Percentiles rank a stretch among this genome's conserved stretches.
Conservation (phyloP, 768 basidiomycete genomes). For the Galerina marginata region DNA sequence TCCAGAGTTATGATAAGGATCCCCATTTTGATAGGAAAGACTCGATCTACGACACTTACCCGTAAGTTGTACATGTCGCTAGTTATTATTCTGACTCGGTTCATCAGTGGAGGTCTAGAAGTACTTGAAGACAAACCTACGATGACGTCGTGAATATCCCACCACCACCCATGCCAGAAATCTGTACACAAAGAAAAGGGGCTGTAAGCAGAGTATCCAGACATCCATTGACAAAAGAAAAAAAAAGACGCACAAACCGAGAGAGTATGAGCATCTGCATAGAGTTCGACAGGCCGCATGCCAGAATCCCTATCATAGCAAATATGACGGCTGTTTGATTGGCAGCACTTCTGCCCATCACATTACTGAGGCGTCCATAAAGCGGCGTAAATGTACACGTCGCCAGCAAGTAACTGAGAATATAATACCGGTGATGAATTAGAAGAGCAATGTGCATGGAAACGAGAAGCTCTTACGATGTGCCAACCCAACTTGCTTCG, state of each 20-base stretch:
- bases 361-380: slow-evolving; percentile 81
- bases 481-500: slow-evolving; percentile 85
- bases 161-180: slow-evolving; percentile 81
- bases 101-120: not conserved
- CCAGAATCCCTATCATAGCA: slow-evolving; percentile 63
- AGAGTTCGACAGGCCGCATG: slow-evolving; percentile 69
- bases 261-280: slow-evolving; percentile 77
- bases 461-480: slow-evolving; percentile 54
- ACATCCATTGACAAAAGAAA: not conserved
- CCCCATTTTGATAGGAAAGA: not conserved
- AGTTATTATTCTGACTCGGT: slow-evolving; percentile 60
- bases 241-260: slow-evolving; percentile 63
- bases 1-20: not conserved
- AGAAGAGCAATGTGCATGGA: not conserved
- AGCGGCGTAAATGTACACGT: slow-evolving; percentile 84
- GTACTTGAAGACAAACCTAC: slow-evolving; percentile 43
- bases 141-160: slow-evolving; percentile 73
- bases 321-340: slow-evolving; percentile 68
- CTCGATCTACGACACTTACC: slow-evolving; percentile 41
- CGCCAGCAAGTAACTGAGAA: slow-evolving; percentile 70
- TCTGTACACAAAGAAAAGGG: slow-evolving; percentile 38
- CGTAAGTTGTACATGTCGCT: slow-evolving; percentile 84
- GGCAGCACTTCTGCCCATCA: slow-evolving; percentile 73
- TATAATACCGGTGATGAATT: not conserved
- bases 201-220: not conserved